Conservation (phyloP, 2,329 filamentous ascomycete genomes). For the Pseudopithomyces chartarum region DNA sequence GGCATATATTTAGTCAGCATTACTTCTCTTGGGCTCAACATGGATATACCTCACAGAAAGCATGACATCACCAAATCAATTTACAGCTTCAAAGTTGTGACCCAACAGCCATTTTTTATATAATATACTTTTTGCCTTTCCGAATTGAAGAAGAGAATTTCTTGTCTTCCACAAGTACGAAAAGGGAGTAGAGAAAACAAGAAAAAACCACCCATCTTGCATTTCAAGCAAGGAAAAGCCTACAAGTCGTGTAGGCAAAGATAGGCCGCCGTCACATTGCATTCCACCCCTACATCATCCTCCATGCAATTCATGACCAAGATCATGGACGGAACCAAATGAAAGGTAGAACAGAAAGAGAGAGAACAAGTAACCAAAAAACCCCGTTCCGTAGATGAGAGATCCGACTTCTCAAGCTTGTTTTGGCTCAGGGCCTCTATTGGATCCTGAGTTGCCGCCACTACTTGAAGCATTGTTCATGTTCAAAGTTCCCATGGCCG, state of each 20-base stretch:
- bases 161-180: conserved; percentile 1
- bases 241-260: neutral
- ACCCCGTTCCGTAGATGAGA: neutral
- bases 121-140: neutral
- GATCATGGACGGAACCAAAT: neutral
- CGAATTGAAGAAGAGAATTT: conserved; percentile 5
- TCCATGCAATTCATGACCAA: neutral
- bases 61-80: neutral
- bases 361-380: neutral
- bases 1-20: too few relatives aligned
- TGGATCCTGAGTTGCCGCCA: neutral
- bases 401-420: neutral
- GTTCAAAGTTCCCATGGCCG: conserved; percentile 1
- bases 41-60: neutral
- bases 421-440: neutral
- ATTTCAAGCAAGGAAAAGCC: neutral
- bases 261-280: neutral
- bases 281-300: neutral
- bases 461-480: neutral
- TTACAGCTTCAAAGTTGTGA: neutral
- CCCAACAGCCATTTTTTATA: conserved; percentile 1
- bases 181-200: neutral
- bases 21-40: too few relatives aligned
- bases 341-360: neutral
- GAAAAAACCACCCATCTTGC: neutral